phyloP scores from a whole-genome alignment of 495 filamentous ascomycete genomes.

The Lineolata rhizophorae region DNA sequence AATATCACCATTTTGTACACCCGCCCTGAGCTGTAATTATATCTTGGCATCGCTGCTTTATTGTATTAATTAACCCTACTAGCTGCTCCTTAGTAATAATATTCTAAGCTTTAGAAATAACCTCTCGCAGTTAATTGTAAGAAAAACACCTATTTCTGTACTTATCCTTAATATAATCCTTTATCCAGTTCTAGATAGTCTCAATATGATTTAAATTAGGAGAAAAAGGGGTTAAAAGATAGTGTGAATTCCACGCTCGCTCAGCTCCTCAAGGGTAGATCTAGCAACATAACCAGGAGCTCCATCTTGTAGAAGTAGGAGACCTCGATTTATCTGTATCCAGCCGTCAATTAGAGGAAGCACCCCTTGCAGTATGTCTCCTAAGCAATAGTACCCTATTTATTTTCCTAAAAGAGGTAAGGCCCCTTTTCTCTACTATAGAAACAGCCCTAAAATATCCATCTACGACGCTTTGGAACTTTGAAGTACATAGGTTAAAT shows the following conservation, averaged over 20 bases:
- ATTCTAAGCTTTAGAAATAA: constrained; percentile 4
- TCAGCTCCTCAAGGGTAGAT: constrained; percentile 2
- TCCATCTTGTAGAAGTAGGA: constrained; percentile 7
- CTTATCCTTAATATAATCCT: constrained; percentile 4
- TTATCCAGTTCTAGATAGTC: constrained; percentile 9
- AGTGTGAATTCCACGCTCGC: not conserved
- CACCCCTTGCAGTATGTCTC: constrained; percentile 4
- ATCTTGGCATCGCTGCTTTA: constrained; percentile 1
- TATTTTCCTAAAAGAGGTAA: constrained; percentile 1
- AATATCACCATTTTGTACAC: constrained; percentile 2
- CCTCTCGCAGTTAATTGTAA: constrained; percentile 4
- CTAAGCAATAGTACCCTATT: constrained; percentile 1
- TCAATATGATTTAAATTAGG: constrained; percentile 14
- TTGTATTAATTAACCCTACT: constrained; percentile 2
- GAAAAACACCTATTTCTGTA: not conserved
- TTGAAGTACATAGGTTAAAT: not conserved
- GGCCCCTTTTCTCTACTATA: not conserved
- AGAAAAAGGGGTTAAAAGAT: constrained; percentile 11
- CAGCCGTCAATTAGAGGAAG: constrained; percentile 6
- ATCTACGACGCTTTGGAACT: not conserved
- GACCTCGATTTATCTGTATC: constrained; percentile 4
- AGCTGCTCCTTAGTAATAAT: constrained; percentile 1
- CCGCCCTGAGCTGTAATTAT: constrained; percentile 2
- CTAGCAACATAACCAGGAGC: constrained; percentile 7
- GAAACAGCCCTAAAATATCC: not conserved